phyloP scores from a whole-genome alignment of 495 filamentous ascomycete genomes.

The Aspergillus incahuasiensis region DNA sequence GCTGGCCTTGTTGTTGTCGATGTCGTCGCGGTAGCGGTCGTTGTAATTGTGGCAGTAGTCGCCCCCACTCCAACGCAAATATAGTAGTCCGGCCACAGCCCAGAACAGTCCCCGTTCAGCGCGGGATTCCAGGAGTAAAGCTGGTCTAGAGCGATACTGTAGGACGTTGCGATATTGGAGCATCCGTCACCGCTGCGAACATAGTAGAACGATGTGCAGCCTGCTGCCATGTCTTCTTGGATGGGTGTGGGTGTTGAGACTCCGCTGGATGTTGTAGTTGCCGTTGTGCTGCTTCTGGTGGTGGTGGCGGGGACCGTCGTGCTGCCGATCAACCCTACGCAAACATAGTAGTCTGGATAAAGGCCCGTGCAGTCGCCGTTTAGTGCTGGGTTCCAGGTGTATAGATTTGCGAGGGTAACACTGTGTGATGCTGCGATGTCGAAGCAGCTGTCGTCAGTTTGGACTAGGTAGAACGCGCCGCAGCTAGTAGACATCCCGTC shows the following conservation, averaged over 20 bases:
- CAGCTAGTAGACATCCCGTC: constrained; percentile 3
- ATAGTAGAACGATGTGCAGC: constrained; percentile 22
- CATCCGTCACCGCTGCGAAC: constrained; percentile 11
- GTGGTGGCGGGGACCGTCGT: too few species aligned
- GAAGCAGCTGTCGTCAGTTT: not conserved
- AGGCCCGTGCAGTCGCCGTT: not conserved
- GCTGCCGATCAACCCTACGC: not conserved
- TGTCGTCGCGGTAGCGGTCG: not conserved
- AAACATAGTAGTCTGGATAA: not conserved
- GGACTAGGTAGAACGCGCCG: not conserved
- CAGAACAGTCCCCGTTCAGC: not conserved
- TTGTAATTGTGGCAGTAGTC: not conserved
- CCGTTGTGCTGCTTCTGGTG: too few species aligned
- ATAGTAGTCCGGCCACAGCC: not conserved
- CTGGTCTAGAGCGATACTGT: not conserved
- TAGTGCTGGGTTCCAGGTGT: constrained; percentile 4
- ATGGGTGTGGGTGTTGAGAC: constrained; percentile 6
- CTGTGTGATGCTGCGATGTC: not conserved
- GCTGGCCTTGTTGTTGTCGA: not conserved
- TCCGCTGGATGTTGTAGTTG: not conserved
- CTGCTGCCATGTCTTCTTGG: constrained; percentile 15
- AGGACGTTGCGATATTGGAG: not conserved
- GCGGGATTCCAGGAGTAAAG: constrained; percentile 9
- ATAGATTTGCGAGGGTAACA: not conserved
- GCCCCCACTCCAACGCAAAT: not conserved